Base-by-base conservation (phyloP, 2,329 filamentous ascomycete genomes). In the Fusarium temperatum region DNA sequence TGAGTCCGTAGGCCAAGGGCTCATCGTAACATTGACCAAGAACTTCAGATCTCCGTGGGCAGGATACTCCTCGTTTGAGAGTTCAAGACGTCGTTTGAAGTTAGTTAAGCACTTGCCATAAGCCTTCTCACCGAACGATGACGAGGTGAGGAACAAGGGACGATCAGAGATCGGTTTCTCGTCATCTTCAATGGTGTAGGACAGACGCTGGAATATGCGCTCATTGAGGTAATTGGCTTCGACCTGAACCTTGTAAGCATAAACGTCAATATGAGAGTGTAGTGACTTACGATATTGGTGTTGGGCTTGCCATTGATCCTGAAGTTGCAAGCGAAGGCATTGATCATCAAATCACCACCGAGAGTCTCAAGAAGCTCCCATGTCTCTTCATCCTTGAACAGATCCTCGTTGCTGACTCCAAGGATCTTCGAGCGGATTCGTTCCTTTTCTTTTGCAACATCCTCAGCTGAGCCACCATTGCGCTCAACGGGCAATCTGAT, bases 21-120 rank as follows among this genome's bases (percentile, higher is more conserved):
- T 61, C 57, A 61, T 61, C 8, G 47, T 61, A 4, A 61, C 57
- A 14, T 61, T 61, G 2, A 54, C 57, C 35, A 61, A 18, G 28
- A 61, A 61, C 1, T 9, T 8, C n/a, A 61, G 3, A 8, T 61
- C 47, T 3, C 57, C 57, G 15, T 54, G 36, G 1, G 57, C 26
- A 9, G 44, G 17, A 12, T 54, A 14, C 3, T 32, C 13, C 2
- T 54, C 10, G 18, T 35, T 26, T 1, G 44, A 53, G 17, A 61
- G 35, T 1, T 61, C 57, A 1, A 61, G 47, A 10, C 47, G 45
- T 12, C 18, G 28, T 7, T 61, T 61, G 26, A 53, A 54, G 26
- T 54, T 54, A 8, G 44, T 42, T 8, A 54, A 13, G 11, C 57
- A 61, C 13, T 54, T 61, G 11, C 45, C 36, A 5, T 54, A 61